Evolutionary conservation across 805 yeast genomes (phyloP), one percentile per base, ranked within the genome.

Genomic region (Pichia thaimueangensis): DNA sequence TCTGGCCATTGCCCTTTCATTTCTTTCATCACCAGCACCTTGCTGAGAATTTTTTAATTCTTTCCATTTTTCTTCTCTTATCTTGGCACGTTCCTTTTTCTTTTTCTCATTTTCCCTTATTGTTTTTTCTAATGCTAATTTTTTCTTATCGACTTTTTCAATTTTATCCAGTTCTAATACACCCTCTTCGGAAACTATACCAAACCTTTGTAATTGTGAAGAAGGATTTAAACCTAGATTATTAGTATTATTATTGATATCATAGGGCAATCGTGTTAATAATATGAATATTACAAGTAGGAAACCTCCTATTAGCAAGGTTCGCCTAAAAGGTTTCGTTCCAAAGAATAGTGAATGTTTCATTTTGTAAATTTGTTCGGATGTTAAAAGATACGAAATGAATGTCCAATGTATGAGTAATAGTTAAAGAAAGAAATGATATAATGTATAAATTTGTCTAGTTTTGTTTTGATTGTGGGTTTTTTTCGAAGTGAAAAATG

Each of bases 131-230:
- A 16, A 13, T 12, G 11, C 16, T 9, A 24, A 16, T 16, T 13
- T 6, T n/a, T 16, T 23, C 15, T 36, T 36, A 21, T 36, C 39
- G 13, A 39, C 15, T 30, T 40, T 34, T 31, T 41, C 39, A 22
- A 41, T 19, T 16, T 24, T 15, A 21, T 36, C 21, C 13, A 30
- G 20, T 35, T 41, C 39, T 4, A 41, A 21, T 17, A 23, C 25
- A 12, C 44, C 44, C 13, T 41, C 44, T 15, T 41, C 44, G 11
- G 39, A 35, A 6, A 39, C 42, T 15, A 39, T 27, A 6, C 42
- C 42, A 15, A 30, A 39, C 19, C 30, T 20, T 24, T 39, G 42
- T n/a, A 39, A 29, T 21, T 36, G 30, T 15, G 25, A 27, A 6
- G 15, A 9, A 9, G 39, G 39, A 3, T 25, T 31, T 9, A 36